These are phyloP conservation scores for Tuber calosporum DNA, from an alignment of 495 filamentous ascomycete genomes.

Conservation along the genomic window DNA sequence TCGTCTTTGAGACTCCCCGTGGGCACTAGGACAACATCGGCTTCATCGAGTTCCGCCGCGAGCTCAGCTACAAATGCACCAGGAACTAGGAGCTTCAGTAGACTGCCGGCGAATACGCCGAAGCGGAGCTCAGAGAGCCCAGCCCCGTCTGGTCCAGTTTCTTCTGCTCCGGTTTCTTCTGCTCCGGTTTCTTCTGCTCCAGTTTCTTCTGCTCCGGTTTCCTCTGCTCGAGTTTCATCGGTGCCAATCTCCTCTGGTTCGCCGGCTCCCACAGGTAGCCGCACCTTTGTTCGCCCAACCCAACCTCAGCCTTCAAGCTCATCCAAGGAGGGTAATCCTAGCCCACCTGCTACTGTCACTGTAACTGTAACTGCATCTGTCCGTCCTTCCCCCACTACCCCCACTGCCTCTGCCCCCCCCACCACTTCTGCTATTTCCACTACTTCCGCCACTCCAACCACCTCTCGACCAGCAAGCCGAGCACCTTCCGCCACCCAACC, in stretches of 20 bases:
- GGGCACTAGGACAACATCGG: neutral
- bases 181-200: neutral
- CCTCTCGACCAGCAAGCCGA: conserved; percentile 3
- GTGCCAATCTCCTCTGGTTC: neutral
- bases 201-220: neutral
- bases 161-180: neutral
- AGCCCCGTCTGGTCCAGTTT: neutral
- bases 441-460: conserved; percentile 2
- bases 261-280: neutral
- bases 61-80: neutral
- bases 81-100: neutral
- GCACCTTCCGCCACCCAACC: conserved; percentile 7
- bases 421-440: neutral
- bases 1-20: neutral
- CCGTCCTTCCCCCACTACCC: neutral
- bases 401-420: neutral
- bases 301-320: neutral
- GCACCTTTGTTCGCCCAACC: neutral
- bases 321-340: neutral
- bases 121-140: neutral
- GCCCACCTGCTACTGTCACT: neutral
- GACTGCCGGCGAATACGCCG: neutral
- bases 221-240: neutral
- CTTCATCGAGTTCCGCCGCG: neutral
- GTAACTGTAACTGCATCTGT: neutral